These are phyloP conservation scores for Neurospora sp. DNA, from an alignment of 495 filamentous ascomycete genomes.

Conservation along the genomic window DNA sequence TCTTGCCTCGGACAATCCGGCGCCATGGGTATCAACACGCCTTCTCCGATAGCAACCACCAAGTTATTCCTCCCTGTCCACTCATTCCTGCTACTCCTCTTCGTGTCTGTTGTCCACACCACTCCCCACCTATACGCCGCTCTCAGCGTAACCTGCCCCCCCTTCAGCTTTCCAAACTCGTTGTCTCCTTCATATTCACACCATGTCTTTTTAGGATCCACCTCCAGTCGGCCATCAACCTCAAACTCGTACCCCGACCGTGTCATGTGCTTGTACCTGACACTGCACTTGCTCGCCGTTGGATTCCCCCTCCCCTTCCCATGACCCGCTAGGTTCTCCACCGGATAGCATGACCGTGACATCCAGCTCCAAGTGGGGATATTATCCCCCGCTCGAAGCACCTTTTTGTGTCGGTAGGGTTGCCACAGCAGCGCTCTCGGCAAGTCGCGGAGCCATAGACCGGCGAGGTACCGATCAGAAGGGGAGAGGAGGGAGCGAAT, in stretches of 20 bases:
- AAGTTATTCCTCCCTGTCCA: constrained; percentile 5
- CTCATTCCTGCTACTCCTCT: background rate
- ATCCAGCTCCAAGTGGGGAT: constrained; percentile 10
- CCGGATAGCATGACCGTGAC: constrained; percentile 1
- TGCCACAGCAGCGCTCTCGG: constrained; percentile 9
- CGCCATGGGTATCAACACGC: background rate
- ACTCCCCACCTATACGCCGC: constrained; percentile 1
- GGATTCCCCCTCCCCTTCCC: background rate
- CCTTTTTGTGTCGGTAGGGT: constrained; percentile 5
- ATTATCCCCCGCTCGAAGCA: background rate
- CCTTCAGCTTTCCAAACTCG: background rate
- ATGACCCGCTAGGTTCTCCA: background rate
- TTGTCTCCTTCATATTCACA: constrained; percentile 6
- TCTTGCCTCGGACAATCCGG: constrained; percentile 3
- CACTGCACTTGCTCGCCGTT: background rate
- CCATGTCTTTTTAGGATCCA: constrained; percentile 4
- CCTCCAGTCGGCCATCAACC: background rate
- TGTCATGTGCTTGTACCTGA: constrained; percentile 8
- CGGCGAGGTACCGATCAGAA: constrained; percentile 2
- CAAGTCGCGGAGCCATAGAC: constrained; percentile 5
- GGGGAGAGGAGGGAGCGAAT: background rate
- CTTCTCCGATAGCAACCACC: background rate
- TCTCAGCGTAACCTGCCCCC: constrained; percentile 1
- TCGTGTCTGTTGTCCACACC: background rate
- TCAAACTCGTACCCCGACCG: background rate